Evolutionary conservation across 2,329 filamentous ascomycete genomes (phyloP).

Genomic region (Curvularia spicifera): DNA sequence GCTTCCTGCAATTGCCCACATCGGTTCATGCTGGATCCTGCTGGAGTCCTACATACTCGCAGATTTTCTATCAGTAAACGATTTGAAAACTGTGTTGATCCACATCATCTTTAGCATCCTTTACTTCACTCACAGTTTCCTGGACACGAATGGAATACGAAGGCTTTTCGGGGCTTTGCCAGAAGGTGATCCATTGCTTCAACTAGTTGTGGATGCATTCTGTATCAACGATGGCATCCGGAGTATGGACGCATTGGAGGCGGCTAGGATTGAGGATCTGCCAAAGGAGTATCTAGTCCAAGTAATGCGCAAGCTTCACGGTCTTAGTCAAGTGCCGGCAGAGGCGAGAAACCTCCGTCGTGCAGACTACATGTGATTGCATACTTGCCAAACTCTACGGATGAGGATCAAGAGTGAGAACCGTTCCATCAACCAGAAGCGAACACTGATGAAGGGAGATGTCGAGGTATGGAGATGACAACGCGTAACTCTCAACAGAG

Average conservation of each 20-base stretch:
- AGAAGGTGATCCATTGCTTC: not conserved
- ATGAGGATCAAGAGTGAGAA: not conserved
- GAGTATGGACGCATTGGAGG: not conserved
- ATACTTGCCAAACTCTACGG: not conserved
- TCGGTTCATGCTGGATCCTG: no score
- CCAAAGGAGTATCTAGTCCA: not conserved
- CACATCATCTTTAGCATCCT: not conserved
- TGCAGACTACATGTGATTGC: not conserved
- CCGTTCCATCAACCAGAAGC: not conserved
- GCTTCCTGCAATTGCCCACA: not conserved
- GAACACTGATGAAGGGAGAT: not conserved
- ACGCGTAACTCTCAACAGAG: not conserved
- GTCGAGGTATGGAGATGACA: not conserved
- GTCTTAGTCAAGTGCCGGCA: not conserved
- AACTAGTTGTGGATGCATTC: not conserved
- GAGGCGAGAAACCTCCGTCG: not conserved
- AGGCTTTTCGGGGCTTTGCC: not conserved
- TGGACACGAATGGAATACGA: not conserved
- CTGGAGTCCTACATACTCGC: not conserved
- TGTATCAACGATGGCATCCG: not conserved
- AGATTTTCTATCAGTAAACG: not conserved
- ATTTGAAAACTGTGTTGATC: not conserved
- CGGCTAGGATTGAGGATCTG: not conserved
- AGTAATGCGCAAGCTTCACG: not conserved
- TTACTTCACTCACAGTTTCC: not conserved